A percentile compares a stretch with the other conserved stretches of the same genome.
Conservation (phyloP, 2,329 filamentous ascomycete genomes). For the Coniochaeta hoffmannii region DNA sequence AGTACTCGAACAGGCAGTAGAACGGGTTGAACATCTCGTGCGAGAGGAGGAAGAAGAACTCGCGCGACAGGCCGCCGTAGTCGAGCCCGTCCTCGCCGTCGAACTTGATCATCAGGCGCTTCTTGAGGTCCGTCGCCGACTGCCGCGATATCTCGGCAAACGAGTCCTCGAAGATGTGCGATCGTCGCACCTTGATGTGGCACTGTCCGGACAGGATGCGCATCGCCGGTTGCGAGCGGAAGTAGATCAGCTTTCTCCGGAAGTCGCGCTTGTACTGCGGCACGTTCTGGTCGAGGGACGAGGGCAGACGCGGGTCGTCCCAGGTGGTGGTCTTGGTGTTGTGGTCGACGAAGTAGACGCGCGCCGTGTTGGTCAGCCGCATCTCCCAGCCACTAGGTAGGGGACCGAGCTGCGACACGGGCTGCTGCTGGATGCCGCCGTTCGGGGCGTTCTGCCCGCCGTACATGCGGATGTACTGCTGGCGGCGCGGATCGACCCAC, state of each 20-base stretch:
- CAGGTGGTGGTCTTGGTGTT: constrained; percentile 99
- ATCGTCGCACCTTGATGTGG: constrained; percentile 93
- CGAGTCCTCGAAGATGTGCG: constrained; percentile 97
- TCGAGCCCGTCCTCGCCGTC: constrained; percentile 97
- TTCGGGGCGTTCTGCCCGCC: constrained; percentile 76
- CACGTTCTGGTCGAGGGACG: constrained; percentile 94
- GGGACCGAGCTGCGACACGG: constrained; percentile 91
- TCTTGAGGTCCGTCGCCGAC: constrained; percentile 92
- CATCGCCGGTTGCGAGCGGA: constrained; percentile 94
- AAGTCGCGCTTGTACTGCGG: constrained; percentile 99
- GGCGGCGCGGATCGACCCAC: constrained; percentile 94
- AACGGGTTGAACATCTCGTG: constrained; percentile 99
- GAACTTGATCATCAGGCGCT: constrained; percentile 98
- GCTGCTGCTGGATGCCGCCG: constrained; percentile 91
- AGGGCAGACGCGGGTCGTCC: constrained; percentile 93
- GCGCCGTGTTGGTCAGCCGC: constrained; percentile 94
- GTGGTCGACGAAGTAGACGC: constrained; percentile 98
- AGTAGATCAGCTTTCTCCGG: constrained; percentile 95
- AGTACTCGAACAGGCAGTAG: constrained; percentile 99
- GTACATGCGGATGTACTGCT: constrained; percentile 99
- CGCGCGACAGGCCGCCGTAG: constrained; percentile 93
- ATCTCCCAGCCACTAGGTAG: constrained; percentile 98
- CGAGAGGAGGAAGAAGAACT: constrained; percentile 98
- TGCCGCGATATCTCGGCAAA: constrained; percentile 98
- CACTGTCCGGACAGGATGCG: constrained; percentile 94